phyloP scores from a whole-genome alignment of 78 protist genomes.

The Guillardia theta region DNA sequence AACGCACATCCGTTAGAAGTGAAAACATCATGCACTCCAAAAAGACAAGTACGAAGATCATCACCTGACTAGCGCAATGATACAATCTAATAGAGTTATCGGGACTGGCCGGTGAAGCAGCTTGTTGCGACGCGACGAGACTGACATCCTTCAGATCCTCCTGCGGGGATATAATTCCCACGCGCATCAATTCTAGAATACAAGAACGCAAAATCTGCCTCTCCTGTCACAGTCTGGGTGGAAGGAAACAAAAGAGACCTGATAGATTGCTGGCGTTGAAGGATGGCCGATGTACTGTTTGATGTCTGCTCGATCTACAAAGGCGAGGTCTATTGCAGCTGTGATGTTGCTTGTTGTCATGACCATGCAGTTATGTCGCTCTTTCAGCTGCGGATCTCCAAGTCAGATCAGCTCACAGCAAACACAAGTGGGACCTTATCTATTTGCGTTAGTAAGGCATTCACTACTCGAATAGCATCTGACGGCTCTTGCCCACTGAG shows the following conservation, averaged over 20 bases:
- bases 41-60: not conserved
- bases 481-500: conserved; percentile 86
- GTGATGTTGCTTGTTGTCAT: conserved; percentile 91
- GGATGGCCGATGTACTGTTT: conserved; percentile 88
- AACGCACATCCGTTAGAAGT: not conserved
- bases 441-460: conserved; percentile 95
- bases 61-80: not conserved
- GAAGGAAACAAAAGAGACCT: not conserved
- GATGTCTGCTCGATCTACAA: conserved; percentile 80
- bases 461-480: conserved; percentile 95
- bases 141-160: not conserved
- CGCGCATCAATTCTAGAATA: conserved; percentile 61
- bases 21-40: no score
- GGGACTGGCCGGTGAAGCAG: not conserved
- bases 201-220: conserved; percentile 68
- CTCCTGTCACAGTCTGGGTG: not conserved
- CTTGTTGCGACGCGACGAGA: not conserved
- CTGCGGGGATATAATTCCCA: conserved; percentile 49
- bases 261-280: conserved; percentile 48
- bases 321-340: conserved; percentile 67
- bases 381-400: not conserved
- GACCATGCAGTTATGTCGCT: conserved; percentile 75
- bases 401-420: no score
- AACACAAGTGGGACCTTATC: conserved; percentile 79
- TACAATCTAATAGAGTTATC: not conserved